Conservation (phyloP, 164 flowering plant genomes). For the Aristolochia contorta region DNA sequence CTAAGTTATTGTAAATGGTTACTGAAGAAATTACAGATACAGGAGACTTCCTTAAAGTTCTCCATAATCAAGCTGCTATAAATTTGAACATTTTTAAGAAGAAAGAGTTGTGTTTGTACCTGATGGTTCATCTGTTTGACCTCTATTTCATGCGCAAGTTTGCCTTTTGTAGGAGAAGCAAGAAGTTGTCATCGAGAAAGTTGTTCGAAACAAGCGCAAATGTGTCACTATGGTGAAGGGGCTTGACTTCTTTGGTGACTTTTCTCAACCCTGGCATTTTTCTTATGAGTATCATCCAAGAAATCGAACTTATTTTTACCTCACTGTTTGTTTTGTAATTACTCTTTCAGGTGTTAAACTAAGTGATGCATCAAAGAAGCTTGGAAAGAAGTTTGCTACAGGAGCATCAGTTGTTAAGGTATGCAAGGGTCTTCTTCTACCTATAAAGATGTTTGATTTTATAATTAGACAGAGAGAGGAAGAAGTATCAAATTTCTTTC, state of each 20-base stretch:
- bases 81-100: not conserved
- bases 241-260: constrained; percentile 80
- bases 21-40: no score
- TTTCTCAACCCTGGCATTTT: not conserved
- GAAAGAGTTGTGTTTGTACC: not conserved
- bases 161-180: constrained; percentile 47
- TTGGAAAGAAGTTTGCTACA: constrained; percentile 98
- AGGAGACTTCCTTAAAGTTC: no score
- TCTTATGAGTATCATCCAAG: not conserved
- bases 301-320: not conserved
- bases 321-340: not conserved
- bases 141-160: not conserved
- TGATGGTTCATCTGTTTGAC: not conserved
- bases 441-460: not conserved
- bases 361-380: constrained; percentile 96
- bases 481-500: not conserved
- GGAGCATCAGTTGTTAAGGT: constrained; percentile 99
- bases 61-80: no score
- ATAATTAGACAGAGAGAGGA: not conserved
- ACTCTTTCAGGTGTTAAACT: constrained; percentile 70
- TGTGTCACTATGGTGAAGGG: constrained; percentile 83
- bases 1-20: no score
- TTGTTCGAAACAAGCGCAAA: constrained; percentile 76
- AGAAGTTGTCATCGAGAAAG: constrained; percentile 81
- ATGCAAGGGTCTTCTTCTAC: no score